Evolutionary conservation across 148 eudicot species (phyloP).

Genomic region (Chenopodium quinoa): DNA sequence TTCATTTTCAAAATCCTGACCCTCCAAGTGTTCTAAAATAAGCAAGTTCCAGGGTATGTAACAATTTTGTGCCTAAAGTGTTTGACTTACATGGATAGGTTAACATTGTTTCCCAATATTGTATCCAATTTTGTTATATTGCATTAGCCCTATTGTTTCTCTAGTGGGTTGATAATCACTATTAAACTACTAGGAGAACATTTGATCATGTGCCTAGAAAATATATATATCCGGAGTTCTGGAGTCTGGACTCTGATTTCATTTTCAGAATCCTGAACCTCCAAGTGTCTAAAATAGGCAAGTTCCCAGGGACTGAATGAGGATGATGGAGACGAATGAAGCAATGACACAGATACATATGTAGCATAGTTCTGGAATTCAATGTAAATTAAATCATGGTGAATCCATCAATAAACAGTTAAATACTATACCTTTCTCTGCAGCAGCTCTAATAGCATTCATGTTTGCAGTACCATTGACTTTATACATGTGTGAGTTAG

Average conservation of each 20-base stretch:
- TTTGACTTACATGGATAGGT: background rate
- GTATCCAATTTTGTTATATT: no score
- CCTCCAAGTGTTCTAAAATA: no score
- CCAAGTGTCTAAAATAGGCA: background rate
- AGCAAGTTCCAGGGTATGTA: no score
- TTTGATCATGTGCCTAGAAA: background rate
- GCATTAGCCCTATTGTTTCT: background rate
- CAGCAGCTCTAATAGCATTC: constrained; percentile 89
- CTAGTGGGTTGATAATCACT: background rate
- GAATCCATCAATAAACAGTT: background rate
- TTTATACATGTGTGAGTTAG: constrained; percentile 86
- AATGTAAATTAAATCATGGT: background rate
- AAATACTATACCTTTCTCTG: constrained; percentile 62
- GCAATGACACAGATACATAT: background rate
- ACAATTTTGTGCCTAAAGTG: background rate
- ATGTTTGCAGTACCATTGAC: constrained; percentile 96
- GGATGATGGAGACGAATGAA: background rate
- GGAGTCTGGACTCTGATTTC: background rate
- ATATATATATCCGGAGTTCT: no score
- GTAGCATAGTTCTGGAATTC: background rate
- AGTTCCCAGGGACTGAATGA: background rate
- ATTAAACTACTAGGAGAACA: background rate
- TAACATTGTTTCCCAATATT: background rate
- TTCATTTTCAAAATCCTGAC: no score
- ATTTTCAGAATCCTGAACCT: background rate